A percentile compares a stretch with the other conserved stretches of the same genome.
These are phyloP conservation scores for Cyathus striatus DNA, from an alignment of 768 basidiomycete species.

Conservation along the genomic window DNA sequence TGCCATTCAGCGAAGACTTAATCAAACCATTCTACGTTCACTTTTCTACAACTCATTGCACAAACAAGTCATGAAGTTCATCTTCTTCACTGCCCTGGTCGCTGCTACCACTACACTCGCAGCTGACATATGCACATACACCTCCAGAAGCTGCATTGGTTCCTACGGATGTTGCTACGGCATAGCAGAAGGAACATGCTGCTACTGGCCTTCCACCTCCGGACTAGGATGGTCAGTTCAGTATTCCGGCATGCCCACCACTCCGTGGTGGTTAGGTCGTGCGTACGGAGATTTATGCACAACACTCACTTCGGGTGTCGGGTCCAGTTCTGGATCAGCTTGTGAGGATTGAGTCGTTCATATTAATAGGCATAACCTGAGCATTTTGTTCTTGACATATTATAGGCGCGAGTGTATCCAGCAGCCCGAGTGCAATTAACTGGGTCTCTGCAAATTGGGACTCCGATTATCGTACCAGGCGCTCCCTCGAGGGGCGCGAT, in stretches of 20 bases:
- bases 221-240: constrained; percentile 8
- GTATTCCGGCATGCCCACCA: neutral
- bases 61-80: no score
- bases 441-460: constrained; percentile 7
- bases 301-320: constrained; percentile 1
- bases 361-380: neutral
- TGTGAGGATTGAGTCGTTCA: constrained; percentile 5
- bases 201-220: constrained; percentile 3
- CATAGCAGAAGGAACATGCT: constrained; percentile 5
- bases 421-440: constrained; percentile 1
- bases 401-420: constrained; percentile 7
- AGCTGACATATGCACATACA: constrained; percentile 7
- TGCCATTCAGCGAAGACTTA: no score
- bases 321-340: constrained; percentile 1
- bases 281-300: constrained; percentile 3
- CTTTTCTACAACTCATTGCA: no score
- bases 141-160: constrained; percentile 4
- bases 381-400: neutral
- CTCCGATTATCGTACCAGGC: neutral
- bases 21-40: no score
- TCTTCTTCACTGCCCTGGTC: no score
- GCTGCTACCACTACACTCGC: no score
- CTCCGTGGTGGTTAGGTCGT: constrained; percentile 1
- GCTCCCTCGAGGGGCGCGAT: neutral
- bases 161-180: constrained; percentile 6